Conservation (phyloP, 352 stramenopile species). For the Pythium folliculosum region DNA sequence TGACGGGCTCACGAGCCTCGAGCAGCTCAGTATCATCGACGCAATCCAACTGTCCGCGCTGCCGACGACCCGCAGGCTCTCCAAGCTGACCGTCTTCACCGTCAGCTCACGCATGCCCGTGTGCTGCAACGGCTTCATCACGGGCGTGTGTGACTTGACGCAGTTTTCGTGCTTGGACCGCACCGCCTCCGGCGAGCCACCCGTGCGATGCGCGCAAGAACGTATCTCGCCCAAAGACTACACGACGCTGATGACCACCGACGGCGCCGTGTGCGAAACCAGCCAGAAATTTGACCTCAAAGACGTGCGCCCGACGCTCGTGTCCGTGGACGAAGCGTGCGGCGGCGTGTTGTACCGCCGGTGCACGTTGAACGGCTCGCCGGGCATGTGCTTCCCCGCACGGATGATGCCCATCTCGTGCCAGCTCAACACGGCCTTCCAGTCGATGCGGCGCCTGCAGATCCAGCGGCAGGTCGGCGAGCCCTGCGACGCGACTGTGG, state of each 20-base stretch:
- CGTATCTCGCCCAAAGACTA: not conserved
- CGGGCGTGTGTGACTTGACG: conserved; percentile 16
- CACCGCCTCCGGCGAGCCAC: conserved; percentile 5
- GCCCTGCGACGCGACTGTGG: conserved; percentile 15
- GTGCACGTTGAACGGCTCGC: not conserved
- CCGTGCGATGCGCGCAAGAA: conserved; percentile 5
- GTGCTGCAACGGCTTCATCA: conserved; percentile 29
- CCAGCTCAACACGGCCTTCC: not conserved
- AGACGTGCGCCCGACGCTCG: not conserved
- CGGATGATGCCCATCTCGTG: conserved; percentile 14
- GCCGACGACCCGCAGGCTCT: not conserved
- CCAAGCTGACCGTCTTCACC: conserved; percentile 8
- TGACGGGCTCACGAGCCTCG: conserved; percentile 7
- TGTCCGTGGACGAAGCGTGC: conserved; percentile 1
- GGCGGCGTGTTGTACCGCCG: conserved; percentile 23
- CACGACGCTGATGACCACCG: not conserved
- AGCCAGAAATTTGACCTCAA: conserved; percentile 6
- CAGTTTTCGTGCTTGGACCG: conserved; percentile 16
- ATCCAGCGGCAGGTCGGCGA: conserved; percentile 18
- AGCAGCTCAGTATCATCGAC: conserved; percentile 19
- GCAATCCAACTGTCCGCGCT: not conserved
- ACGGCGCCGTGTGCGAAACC: not conserved
- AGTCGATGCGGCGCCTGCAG: conserved; percentile 15
- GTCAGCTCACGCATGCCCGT: conserved; percentile 3
- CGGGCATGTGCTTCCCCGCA: conserved; percentile 19